phyloP scores from a whole-genome alignment of 371 early-diverging fungal genomes.

The Syncephalastrum racemosum region DNA sequence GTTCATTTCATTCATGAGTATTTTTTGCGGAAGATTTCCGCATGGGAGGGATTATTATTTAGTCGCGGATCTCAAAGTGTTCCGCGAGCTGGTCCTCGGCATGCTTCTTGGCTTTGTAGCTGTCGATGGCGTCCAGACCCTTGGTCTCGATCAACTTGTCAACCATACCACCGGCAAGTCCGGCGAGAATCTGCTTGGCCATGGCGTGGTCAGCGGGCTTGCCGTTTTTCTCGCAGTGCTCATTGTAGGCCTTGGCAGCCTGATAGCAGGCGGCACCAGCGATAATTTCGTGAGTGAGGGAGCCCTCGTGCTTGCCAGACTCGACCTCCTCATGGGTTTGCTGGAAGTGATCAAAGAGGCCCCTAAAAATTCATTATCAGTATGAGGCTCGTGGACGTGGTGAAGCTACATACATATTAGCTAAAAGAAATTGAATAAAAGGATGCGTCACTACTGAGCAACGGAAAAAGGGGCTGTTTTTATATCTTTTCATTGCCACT shows the following conservation, averaged over 20 bases:
- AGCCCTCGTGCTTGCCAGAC: constrained; percentile 40
- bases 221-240: constrained; percentile 47
- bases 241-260: constrained; percentile 49
- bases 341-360: constrained; percentile 35
- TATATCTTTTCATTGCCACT: no score
- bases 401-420: no score
- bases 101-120: constrained; percentile 42
- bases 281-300: constrained; percentile 51
- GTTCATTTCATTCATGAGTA: no score
- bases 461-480: no score
- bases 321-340: constrained; percentile 27
- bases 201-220: constrained; percentile 42
- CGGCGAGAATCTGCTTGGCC: constrained; percentile 56
- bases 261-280: constrained; percentile 52
- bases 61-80: constrained; percentile 21
- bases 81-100: constrained; percentile 35
- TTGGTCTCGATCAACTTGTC: constrained; percentile 57
- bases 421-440: no score
- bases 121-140: constrained; percentile 50
- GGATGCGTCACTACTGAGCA: no score
- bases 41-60: constrained; percentile 5
- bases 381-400: no score
- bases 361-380: constrained; percentile 20
- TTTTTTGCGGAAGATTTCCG: no score
- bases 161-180: constrained; percentile 49